These are phyloP conservation scores for Trichophyton equinum DNA, from an alignment of 2,329 filamentous ascomycete species.

Conservation along the genomic window DNA sequence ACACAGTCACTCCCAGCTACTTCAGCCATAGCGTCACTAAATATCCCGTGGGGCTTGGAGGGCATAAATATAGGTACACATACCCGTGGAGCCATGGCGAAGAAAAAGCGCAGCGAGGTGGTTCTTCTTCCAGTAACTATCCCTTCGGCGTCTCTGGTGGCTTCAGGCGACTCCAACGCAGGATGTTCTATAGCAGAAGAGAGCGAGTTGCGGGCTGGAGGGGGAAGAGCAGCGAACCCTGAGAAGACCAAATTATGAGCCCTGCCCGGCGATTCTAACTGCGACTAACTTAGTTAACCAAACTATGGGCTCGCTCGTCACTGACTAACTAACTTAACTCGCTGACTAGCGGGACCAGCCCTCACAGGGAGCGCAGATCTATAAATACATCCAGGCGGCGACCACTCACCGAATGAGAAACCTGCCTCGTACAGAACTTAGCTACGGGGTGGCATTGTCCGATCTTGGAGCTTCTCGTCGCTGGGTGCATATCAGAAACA, in stretches of 20 bases:
- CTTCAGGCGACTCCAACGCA: background rate
- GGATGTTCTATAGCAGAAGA: background rate
- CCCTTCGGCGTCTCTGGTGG: no score
- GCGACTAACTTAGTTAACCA: no score
- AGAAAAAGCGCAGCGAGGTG: background rate
- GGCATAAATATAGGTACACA: background rate
- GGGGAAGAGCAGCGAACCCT: background rate
- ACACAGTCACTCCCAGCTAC: background rate
- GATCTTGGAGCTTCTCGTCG: background rate
- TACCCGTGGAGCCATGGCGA: slow-evolving; percentile 10
- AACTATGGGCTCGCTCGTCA: background rate
- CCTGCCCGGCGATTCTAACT: no score
- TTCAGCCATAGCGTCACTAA: background rate
- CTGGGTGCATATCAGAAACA: background rate
- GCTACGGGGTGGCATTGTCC: background rate
- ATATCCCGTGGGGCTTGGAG: background rate
- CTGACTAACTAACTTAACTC: background rate
- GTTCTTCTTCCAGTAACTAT: background rate
- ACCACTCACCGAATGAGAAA: background rate
- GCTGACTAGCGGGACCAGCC: background rate
- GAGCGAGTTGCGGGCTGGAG: background rate
- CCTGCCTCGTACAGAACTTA: background rate
- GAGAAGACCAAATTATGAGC: background rate
- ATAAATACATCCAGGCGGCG: background rate
- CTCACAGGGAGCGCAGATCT: background rate